Base-by-base conservation (phyloP, 179 eudicot genomes). In the Beta macrorhiza region DNA sequence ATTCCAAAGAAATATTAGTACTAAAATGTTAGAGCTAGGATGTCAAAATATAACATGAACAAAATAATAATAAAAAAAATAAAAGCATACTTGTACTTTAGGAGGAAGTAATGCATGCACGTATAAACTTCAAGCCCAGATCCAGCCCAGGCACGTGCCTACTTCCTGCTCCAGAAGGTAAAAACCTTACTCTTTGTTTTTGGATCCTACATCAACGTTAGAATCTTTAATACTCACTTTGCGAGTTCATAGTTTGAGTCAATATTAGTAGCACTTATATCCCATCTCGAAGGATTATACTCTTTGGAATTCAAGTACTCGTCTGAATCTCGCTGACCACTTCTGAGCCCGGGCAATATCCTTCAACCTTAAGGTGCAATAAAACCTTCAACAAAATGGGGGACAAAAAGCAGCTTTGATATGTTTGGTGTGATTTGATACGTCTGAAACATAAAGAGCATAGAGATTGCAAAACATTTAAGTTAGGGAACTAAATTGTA, bases 141-240 rank as follows among this genome's bases (percentile, higher is more conserved):
- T 65, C 74, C 89, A 88, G 53, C 93, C 93, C 19, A 91, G 90
- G 52, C 93, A 92, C 47, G 85, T 77, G 25, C 82, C 93, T 87
- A 25, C 84, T 49, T 59, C 97, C 97, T n/a, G 90, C 91, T 42
- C 97, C 93, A 63, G 91, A 92, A 0, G 89, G 92, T 13, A 81
- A 81, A 79, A 89, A 85, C 25, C 25, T 84, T 61, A 88, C 82
- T 70, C 82, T 25, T 88, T 53, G 90, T 80, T 52, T 82, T 82
- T 51, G 91, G 89, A 82, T 82, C 92, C 96, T 92, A 52, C 29
- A 37, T 0, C 44, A n/a, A 5, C 15, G 17, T 25, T 25, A 25
- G 25, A 25, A 25, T 25, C 25, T 25, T 25, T 25, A 25, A 25
- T 25, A 47, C 7, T 47, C 5, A 47, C 51, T 7, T 62, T n/a